phyloP scores from a whole-genome alignment of 2,329 filamentous ascomycete genomes.

The Trichophyton benhamiae region DNA sequence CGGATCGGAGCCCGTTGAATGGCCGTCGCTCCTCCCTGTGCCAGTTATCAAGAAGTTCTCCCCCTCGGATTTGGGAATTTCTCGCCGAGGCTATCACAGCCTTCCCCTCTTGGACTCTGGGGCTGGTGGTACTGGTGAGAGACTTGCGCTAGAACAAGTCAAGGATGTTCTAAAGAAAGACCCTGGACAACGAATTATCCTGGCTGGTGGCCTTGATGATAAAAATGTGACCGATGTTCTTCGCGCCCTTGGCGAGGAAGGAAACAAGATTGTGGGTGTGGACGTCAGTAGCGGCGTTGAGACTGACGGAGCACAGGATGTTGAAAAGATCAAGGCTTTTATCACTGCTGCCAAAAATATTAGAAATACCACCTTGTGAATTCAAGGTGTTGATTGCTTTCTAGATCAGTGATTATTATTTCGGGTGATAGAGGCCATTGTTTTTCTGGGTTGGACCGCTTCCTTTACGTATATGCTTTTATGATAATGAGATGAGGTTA shows the following conservation, averaged over 20 bases:
- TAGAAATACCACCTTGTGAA: constrained; percentile 7
- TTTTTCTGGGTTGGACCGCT: neutral
- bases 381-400: neutral
- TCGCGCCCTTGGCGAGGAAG: constrained; percentile 47
- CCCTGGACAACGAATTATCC: constrained; percentile 56
- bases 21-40: constrained; percentile 77
- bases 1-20: constrained; percentile 82
- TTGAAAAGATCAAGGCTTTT: constrained; percentile 71
- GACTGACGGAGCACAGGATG: constrained; percentile 63
- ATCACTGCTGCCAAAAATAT: constrained; percentile 57
- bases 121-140: constrained; percentile 65
- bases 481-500: constrained; percentile 2
- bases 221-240: constrained; percentile 63
- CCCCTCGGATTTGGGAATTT: constrained; percentile 60
- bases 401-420: neutral
- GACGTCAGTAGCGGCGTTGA: constrained; percentile 95
- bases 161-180: constrained; percentile 55
- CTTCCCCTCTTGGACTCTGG: constrained; percentile 80
- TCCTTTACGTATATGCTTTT: neutral
- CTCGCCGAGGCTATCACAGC: constrained; percentile 65
- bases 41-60: constrained; percentile 82
- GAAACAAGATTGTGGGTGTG: constrained; percentile 60
- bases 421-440: neutral
- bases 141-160: constrained; percentile 60
- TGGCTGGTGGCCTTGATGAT: constrained; percentile 75